Base-by-base conservation (phyloP, 306 rosid species). In the Notholithocarpus densiflorus region DNA sequence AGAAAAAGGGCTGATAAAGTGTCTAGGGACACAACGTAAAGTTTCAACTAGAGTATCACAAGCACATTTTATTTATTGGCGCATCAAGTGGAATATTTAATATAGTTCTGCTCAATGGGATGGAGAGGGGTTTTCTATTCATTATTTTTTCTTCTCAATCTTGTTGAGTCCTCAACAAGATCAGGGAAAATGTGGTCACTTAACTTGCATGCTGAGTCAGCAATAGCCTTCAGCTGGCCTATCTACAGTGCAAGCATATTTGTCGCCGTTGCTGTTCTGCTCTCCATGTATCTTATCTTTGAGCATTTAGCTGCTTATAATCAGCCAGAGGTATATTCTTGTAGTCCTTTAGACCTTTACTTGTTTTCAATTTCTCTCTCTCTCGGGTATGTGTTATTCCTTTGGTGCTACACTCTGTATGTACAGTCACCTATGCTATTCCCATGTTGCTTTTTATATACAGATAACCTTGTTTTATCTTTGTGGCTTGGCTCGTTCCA, bases 271-370 rank as follows among this genome's bases (percentile, higher is more conserved):
- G 93, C 99, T 61, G 85, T 96, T 72, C 68, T 93, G 68, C 96
- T 96, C 84, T 96, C 99, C 77, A 90, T 82, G 86, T 91, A 87
- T 88, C 91, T 96, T 72, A 96, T 93, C 80, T 88, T 93, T 2
- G 94, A 96, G 91, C 98, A 96, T 81, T 87, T 96, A 84, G 90
- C 96, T 80, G 88, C 92, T 73, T 96, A 96, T 82, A 96, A 96
- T 86, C 98, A 93, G 77, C 99, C 99, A 2, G 99, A 96, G 99
- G 99, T 96, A 20, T 64, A 65, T 70, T 79, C 72, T 66, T 71
- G 6, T 51, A 56, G 68, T 79, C 75, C 53, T 80, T 68, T 45
- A 48, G 45, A 77, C 75, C 53, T 80, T 62, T 45, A 48, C 31
- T 59, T 83, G 26, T 78, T 68, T 84, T 52, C 23, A 26, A 43